A percentile compares a stretch with the other conserved stretches of the same genome.
Conservation (phyloP, 306 rosid species). For the Dryas alaskensis region DNA sequence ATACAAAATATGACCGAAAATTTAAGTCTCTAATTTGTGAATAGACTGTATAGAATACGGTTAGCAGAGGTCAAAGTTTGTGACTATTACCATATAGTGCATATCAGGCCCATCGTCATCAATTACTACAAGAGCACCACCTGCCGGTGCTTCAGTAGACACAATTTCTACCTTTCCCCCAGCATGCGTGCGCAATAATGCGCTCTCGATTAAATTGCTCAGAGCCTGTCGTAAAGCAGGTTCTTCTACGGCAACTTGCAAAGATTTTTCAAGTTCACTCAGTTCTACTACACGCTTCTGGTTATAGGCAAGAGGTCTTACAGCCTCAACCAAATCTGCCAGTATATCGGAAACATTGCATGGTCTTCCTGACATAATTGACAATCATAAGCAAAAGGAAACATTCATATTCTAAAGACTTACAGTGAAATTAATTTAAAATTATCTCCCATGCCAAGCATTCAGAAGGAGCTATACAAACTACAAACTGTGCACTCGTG, state of each 20-base stretch:
- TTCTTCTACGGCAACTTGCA: slow-evolving; percentile 77
- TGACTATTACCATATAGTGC: slow-evolving; percentile 82
- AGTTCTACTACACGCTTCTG: slow-evolving; percentile 63
- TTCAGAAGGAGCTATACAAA: not conserved
- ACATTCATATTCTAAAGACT: not conserved
- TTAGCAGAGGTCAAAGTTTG: slow-evolving; percentile 17
- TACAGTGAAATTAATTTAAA: not conserved
- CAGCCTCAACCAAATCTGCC: slow-evolving; percentile 80
- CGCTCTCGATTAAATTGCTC: slow-evolving; percentile 88
- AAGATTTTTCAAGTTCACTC: slow-evolving; percentile 53
- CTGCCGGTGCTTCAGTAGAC: slow-evolving; percentile 84
- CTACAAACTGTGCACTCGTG: not conserved
- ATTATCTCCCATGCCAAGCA: not conserved
- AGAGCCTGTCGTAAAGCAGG: slow-evolving; percentile 94
- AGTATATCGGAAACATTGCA: slow-evolving; percentile 82
- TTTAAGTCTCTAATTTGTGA: not conserved
- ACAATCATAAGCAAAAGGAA: slow-evolving; percentile 44
- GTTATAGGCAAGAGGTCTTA: slow-evolving; percentile 64
- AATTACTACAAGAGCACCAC: slow-evolving; percentile 77
- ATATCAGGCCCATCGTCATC: slow-evolving; percentile 98
- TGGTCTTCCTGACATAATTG: slow-evolving; percentile 89
- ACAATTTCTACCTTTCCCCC: slow-evolving; percentile 86
- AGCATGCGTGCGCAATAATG: slow-evolving; percentile 73
- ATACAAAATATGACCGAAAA: not conserved
- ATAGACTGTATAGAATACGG: not conserved